phyloP scores from a whole-genome alignment of 1,284 basidiomycete genomes.

The Ustilago bromivora region DNA sequence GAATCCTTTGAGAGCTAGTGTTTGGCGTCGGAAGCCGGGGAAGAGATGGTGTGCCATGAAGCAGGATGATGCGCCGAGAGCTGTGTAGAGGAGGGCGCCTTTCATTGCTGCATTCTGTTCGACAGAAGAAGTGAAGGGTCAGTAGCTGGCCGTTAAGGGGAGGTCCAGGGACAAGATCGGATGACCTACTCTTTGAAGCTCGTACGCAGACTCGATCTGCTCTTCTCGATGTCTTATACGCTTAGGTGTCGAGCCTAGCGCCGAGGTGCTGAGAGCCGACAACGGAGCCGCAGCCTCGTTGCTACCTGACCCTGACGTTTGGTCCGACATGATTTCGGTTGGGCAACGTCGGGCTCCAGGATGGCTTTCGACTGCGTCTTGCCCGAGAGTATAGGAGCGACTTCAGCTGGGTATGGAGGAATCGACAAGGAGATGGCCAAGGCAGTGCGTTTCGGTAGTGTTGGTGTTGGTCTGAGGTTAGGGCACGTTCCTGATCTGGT shows the following conservation, averaged over 20 bases:
- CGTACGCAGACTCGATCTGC: slow-evolving; percentile 60
- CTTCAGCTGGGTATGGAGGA: neutral
- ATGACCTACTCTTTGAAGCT: slow-evolving; percentile 55
- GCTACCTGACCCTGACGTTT: slow-evolving; percentile 2
- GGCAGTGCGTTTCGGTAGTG: neutral
- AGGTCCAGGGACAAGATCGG: neutral
- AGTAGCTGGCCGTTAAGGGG: neutral
- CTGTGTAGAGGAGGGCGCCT: slow-evolving; percentile 54
- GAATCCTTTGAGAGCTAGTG: slow-evolving; percentile 63
- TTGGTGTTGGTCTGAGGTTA: neutral
- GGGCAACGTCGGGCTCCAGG: neutral
- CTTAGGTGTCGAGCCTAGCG: slow-evolving; percentile 41
- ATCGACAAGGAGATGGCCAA: neutral
- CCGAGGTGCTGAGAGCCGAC: slow-evolving; percentile 32
- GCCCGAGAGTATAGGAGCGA: neutral
- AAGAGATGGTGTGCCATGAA: slow-evolving; percentile 62
- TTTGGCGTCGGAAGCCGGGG: slow-evolving; percentile 58
- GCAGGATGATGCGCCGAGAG: slow-evolving; percentile 51
- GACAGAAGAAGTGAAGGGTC: neutral
- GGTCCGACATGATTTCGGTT: slow-evolving; percentile 18
- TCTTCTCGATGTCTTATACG: slow-evolving; percentile 57
- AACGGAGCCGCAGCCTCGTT: slow-evolving; percentile 31
- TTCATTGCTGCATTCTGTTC: slow-evolving; percentile 57
- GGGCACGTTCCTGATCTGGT: neutral
- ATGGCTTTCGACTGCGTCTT: neutral